Base-by-base conservation (phyloP, 2,329 filamentous ascomycete species). In the Graphiopsis chlorocephala region DNA sequence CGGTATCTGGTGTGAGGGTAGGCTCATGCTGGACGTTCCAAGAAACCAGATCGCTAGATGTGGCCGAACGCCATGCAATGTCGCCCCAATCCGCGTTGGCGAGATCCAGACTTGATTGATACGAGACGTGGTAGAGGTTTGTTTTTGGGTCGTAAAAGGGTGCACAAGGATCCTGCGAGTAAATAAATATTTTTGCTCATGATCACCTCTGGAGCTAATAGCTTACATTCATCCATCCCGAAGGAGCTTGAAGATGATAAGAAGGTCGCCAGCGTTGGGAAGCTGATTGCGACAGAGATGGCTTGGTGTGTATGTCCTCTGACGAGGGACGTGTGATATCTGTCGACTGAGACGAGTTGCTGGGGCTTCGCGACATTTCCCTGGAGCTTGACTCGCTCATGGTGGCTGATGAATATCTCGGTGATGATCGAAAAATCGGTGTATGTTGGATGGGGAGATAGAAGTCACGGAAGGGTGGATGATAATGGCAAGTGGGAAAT, bases 61-160 rank as follows among this genome's bases (percentile, higher is more conserved):
- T 76, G 12, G 78, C 73, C 63, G 76, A 72, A 5, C 78, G 78
- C 80, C 80, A 82, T 4, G 75, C 74, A 11, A 81, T 77, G 47
- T 80, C 75, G 10, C 77, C 79, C 77, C 78, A 80, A 38, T 78
- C 75, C 29, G 78, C 77, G 8, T 74, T 75, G 29, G 74, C 72
- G 0, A 78, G 78, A 66, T 80, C 81, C 74, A 78, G 80, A 35
- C 60, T 62, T 23, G 60, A 62, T 70, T 82, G 79, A 57, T 77
- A 81, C 20, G 73, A 76, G 1, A 81, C 23, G 63, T 81, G 79
- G 50, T 81, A 81, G 6, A 76, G 67, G 5, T 73, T 72, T 11
- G 77, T 80, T 23, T 64, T 60, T 2, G 77, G 73, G 55, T 81
- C 78, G 62, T 78, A 80, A 23, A 76, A 75, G 3, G 76, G 73